A percentile compares a stretch with the other conserved stretches of the same genome.
These are phyloP conservation scores for Trichoderma breve DNA, from an alignment of 2,329 filamentous ascomycete species.

Conservation along the genomic window DNA sequence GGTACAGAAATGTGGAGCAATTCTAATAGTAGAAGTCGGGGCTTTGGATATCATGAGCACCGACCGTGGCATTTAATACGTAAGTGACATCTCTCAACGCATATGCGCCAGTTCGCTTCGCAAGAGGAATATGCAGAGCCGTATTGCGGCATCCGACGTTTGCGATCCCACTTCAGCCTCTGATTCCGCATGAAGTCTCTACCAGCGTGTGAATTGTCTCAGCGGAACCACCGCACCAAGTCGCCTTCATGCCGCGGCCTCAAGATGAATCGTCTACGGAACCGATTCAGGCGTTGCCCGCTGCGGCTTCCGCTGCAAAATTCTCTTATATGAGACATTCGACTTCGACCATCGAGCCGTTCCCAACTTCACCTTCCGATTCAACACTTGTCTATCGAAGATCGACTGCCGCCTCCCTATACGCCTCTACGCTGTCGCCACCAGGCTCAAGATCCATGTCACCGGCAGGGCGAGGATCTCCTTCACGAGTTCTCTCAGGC, in stretches of 20 bases:
- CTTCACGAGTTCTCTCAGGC: constrained; percentile 55
- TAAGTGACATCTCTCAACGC: constrained; percentile 4
- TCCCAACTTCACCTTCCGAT: constrained; percentile 51
- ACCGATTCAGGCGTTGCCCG: constrained; percentile 67
- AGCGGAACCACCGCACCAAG: constrained; percentile 25
- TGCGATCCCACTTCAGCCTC: constrained; percentile 22
- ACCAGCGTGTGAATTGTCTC: constrained; percentile 13
- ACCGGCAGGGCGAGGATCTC: constrained; percentile 58
- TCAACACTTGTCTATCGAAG: constrained; percentile 52
- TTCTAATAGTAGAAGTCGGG: constrained; percentile 5
- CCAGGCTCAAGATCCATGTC: constrained; percentile 67
- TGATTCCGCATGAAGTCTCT: constrained; percentile 23
- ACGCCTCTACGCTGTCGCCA: constrained; percentile 66
- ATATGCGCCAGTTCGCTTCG: not conserved
- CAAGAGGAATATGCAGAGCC: constrained; percentile 32
- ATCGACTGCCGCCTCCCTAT: constrained; percentile 58
- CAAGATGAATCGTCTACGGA: constrained; percentile 63
- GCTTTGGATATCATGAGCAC: constrained; percentile 12
- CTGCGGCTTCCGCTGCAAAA: constrained; percentile 59
- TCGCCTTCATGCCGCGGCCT: constrained; percentile 65
- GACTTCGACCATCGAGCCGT: constrained; percentile 48
- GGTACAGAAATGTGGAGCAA: constrained; percentile 23
- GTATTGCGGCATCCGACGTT: constrained; percentile 24
- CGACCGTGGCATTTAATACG: constrained; percentile 4
- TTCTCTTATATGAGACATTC: constrained; percentile 62